phyloP scores from a whole-genome alignment of 1,139 yeast species.

The Candida tetrigidarum region DNA sequence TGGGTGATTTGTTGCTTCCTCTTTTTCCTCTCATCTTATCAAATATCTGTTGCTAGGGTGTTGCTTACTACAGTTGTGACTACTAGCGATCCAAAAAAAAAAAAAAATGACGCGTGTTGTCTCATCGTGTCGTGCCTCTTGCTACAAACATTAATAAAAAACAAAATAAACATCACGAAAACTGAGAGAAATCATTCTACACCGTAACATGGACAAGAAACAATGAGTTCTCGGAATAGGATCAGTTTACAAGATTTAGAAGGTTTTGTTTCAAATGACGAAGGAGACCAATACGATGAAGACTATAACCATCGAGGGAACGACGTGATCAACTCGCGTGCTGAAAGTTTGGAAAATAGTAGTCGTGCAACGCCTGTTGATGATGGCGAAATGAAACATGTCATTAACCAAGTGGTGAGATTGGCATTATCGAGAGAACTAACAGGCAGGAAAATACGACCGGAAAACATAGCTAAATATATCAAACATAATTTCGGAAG shows the following conservation, averaged over 20 bases:
- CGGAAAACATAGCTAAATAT: conserved; percentile 26
- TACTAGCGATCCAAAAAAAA: too few species aligned
- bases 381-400: conserved; percentile 15
- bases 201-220: neutral
- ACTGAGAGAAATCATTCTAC: neutral
- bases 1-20: too few species aligned
- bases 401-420: conserved; percentile 27
- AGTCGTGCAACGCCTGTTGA: conserved; percentile 3
- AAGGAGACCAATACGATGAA: conserved; percentile 12
- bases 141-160: neutral
- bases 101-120: neutral
- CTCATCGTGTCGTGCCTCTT: neutral
- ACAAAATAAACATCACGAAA: neutral
- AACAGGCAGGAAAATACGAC: conserved; percentile 27
- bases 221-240: conserved; percentile 10
- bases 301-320: conserved; percentile 4
- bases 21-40: too few species aligned
- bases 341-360: neutral
- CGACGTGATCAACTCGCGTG: neutral
- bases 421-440: conserved; percentile 28
- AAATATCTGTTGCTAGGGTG: too few species aligned
- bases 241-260: neutral
- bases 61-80: too few species aligned
- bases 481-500: conserved; percentile 23
- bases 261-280: conserved; percentile 8